Evolutionary conservation across 139 green algal genomes (phyloP), one percentile per base, ranked within the genome.

Genomic region (Volvox africanus): DNA sequence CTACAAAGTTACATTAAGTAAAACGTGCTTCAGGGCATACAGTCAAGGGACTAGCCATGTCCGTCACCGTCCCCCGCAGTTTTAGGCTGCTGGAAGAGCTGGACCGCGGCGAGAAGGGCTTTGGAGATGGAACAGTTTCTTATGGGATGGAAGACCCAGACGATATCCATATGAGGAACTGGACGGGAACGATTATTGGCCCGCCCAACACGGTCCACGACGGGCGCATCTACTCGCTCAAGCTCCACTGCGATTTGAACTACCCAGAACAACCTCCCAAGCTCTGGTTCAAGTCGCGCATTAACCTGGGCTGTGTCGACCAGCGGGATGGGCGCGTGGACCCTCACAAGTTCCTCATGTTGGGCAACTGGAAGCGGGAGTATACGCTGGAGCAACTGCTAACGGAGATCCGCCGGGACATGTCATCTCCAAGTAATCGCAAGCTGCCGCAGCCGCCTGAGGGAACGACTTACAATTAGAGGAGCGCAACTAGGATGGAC

Each of bases 181-280:
- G 98, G 98, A 99, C 95, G 16, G 98, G 98, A 28, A 99, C 98
- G 17, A 99, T 99, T 86, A 98, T 99, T 86, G 98, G 98, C 0
- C 98, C 98, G 1, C 94, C 93, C 80, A 98, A 97, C 92, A 95
- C 94, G 16, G 95, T 97, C 13, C 97, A 99, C 92, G 98, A 99
- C 77, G 93, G 95, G 14, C 91, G 98, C n/a, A 99, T 99, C 77
- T 99, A 99, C 94, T 97, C 92, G 26, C 92, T 99, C 17, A 96
- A 86, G 61, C 93, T 95, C 1, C 91, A 95, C 77, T 99, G 98
- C 91, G 97, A 95, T 68, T 90, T 97, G 21, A 89, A 93, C 69
- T 99, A 99, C 91, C 98, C 98, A 19, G 93, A 98, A 26, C 87
- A 93, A 79, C n/a, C 95, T 0, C 96, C 96, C 0, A 89, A 82